Percentiles rank a stretch among this genome's conserved stretches.
phyloP scores from a whole-genome alignment of 495 filamentous ascomycete species.

The Xylaria bambusicola region DNA sequence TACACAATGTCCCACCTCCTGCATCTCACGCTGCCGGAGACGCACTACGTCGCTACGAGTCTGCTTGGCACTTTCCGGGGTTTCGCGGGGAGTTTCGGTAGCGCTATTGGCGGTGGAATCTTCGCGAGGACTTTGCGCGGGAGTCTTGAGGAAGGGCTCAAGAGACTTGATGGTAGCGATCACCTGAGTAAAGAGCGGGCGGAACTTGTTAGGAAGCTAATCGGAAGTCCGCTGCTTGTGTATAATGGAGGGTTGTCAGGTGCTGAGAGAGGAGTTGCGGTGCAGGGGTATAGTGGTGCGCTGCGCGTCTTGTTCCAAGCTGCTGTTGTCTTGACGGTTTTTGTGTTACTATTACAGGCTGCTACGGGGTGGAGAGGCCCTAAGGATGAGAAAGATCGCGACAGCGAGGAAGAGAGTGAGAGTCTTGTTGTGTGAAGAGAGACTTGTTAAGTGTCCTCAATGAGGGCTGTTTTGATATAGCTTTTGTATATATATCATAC shows the following conservation, averaged over 20 bases:
- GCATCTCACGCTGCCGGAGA: conserved; percentile 60
- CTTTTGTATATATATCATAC: too few relatives aligned
- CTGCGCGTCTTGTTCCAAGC: conserved; percentile 60
- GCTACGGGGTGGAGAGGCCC: conserved; percentile 64
- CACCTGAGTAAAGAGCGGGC: conserved; percentile 43
- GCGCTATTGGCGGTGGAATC: conserved; percentile 73
- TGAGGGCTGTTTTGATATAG: too few relatives aligned
- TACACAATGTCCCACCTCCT: conserved; percentile 77
- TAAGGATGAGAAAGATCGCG: conserved; percentile 21
- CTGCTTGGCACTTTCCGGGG: conserved; percentile 72
- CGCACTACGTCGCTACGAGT: conserved; percentile 71
- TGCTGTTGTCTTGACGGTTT: conserved; percentile 54
- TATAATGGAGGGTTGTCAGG: conserved; percentile 46
- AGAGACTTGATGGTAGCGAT: conserved; percentile 37
- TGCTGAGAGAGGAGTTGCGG: conserved; percentile 60
- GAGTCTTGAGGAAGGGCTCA: conserved; percentile 59
- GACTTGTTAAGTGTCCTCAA: too few relatives aligned
- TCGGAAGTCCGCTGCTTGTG: conserved; percentile 70
- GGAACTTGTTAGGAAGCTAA: conserved; percentile 61
- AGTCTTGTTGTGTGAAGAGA: neutral
- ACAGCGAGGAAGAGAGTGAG: conserved; percentile 27
- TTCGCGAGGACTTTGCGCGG: conserved; percentile 63
- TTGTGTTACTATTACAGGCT: conserved; percentile 62
- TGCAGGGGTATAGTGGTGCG: conserved; percentile 62
- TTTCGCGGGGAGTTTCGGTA: conserved; percentile 74